Base-by-base conservation (phyloP, 2,329 filamentous ascomycete species). In the Lasiodiplodia gonubiensis region DNA sequence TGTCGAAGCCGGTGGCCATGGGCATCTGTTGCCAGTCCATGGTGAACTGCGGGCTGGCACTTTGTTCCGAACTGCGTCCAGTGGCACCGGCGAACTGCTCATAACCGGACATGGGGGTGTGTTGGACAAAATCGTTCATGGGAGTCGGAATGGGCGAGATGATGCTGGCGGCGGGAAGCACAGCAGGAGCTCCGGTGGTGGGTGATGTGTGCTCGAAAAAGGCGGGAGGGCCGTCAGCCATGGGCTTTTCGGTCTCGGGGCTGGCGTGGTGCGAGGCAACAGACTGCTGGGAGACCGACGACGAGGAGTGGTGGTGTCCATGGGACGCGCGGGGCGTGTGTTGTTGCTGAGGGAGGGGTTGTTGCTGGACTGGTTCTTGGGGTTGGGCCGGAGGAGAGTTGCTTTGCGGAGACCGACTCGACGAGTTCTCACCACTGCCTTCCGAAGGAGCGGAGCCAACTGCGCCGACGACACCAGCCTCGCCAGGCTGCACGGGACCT, bases 11-110 rank as follows among this genome's bases (percentile, higher is more conserved):
- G 14, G 80, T 73, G 10, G 79, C 77, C 75, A 85, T 80, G 23
- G 80, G 75, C 75, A 84, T 80, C 64, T 81, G 77, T 52, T 76
- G 76, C 82, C 83, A 84, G 70, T 84, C 82, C 71, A 84, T 78
- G 75, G 83, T 78, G 73, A 83, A 84, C 21, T 75, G 77, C 4
- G 82, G 82, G 71, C 80, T 84, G 10, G 79, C 75, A 18, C 75
- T 77, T 16, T 75, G 75, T 10, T 84, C 81, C 2, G 81, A 78
- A 27, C 77, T 75, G 37, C 82, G 80, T 18, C 76, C 77, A 42
- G 74, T 73, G 27, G 76, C 76, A 57, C 76, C 70, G 37, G 78
- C 74, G 67, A 84, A 82, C 37, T 84, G 81, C 23, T 82, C 80
- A 68, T 81, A 84, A 16, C 80, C 80, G 23, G 81, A 80, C 71